Evolutionary conservation across 345 rosid species (phyloP), one percentile per base, ranked within the genome.

Genomic region (Gossypium arboreum): DNA sequence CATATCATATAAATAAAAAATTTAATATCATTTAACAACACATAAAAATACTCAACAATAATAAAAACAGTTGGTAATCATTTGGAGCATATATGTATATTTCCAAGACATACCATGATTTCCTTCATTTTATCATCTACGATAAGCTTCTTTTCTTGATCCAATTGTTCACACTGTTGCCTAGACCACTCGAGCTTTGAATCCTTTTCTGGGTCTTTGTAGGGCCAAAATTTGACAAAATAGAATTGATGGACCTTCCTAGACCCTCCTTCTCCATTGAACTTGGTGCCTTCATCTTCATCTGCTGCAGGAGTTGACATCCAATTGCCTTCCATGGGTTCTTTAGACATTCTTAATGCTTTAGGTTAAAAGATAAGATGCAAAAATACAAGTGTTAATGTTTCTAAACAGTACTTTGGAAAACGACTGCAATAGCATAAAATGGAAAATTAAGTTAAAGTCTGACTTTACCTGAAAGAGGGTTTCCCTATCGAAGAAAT

Each of bases 181-280:
- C 1, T n/a, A 18, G 15, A 20, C 68, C 25, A 39, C 15, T 41
- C 48, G 13, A 17, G 18, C 41, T 63, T 63, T 11, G 68, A 39
- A 39, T 63, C 12, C 44, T 17, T 18, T 63, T 63, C 48, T 17
- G 48, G 48, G 68, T 63, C 68, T 17, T 63, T 39, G 68, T 63
- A 63, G 20, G 48, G 68, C 68, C 68, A 63, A n/a, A 39, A 63
- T 17, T 39, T 63, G 68, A 63, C 48, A n/a, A 63, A 63, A 16
- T 63, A 63, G 24, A 63, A 63, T n/a, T 63, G 48, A n/a, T 39
- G 68, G 68, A 63, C 67, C 68, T 63, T 39, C 48, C 22, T 39
- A 17, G 48, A 39, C 11, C 22, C 48, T 9, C 68, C 39, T 17
- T 62, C 45, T 15, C 16, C 22, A 15, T 62, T 62, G 18, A 15